Evolutionary conservation across 768 basidiomycete species (phyloP), one percentile per base, ranked within the genome.

Genomic region (Dacryopinax spathularia): DNA sequence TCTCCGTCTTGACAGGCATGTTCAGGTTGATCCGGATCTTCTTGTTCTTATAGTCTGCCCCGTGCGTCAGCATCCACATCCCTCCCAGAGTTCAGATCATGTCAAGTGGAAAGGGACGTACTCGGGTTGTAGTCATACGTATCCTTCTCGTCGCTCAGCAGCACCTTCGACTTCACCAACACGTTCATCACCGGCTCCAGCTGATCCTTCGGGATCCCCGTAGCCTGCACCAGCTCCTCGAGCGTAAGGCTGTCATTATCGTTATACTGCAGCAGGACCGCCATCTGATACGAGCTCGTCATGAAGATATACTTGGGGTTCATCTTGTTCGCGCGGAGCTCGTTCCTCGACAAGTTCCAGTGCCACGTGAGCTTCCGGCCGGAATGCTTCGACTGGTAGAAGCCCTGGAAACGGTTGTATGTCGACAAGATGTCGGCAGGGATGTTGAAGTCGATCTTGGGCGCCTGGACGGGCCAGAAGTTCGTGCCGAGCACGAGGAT

Each of bases 301-400:
- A 93, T 90, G 72, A 98, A 77, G 69, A 95, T 92, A 77, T 97
- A 97, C 75, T 93, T 96, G 75, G 93, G 91, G 70, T 86, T 87
- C 62, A 91, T 80, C 75, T 96, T 92, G 71, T 89, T 93, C 67
- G 94, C 94, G 63, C 88, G 84, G 5, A 99, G 81, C 73, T 99
- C 96, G 76, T 94, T 94, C 78, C 95, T 95, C 63, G 87, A 92
- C 73, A 94, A 91, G 71, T 97, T 95, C 96, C 96, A 99, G 10
- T 98, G 77, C 95, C 95, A 99, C 0, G 91, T 94, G 41, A 99
- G 81, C 72, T 95, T 95, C 65, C 95, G 87, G 15, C 93, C 95
- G 1, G 87, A 89, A 73, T 95, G 91, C 74, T 94, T 92, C 71
- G 84, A 85, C 71, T 90, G 88, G 73, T 98, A 97, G 78, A 92